Evolutionary conservation across 495 filamentous ascomycete genomes (phyloP), one percentile per base, ranked within the genome.

Genomic region (Staphylotrichum tortipilum): DNA sequence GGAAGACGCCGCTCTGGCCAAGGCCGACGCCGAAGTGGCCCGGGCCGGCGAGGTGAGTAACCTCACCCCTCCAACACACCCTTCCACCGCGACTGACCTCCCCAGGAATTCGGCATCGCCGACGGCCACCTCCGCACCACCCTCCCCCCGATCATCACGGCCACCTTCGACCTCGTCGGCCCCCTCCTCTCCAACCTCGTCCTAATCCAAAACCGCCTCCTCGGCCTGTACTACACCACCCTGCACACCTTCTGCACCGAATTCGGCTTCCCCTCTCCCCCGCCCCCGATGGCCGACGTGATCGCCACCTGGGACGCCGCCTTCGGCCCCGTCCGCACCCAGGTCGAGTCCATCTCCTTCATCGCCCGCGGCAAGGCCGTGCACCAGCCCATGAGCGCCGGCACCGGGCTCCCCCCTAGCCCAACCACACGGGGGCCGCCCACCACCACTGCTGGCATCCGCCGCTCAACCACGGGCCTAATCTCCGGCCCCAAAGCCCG

Each of bases 151-250:
- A 70, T 97, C 12, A 78, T 92, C 37, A 64, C 73, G 0, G 86
- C 87, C 14, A 72, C 84, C 1, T 87, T 89, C 64, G 84, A 76
- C n/a, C 68, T 96, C 15, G 75, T 94, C 17, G 88, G 88, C n/a
- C 78, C 81, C 30, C 66, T 97, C 14, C 74, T 94, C 3, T 74
- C 78, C 26, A 78, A 77, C 31, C 83, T 91, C 52, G 80, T 95
- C 22, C 73, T 85, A 58, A 80, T 88, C 31, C 91, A 97, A 58
- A 92, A 91, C 63, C 78, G 80, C 34, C 72, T 97, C 22, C 76
- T 95, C 3, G 90, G 80, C 0, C 73, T 92, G 47, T 85, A 86
- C 55, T 97, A 97, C 68, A 95, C 90, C 10, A 72, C 81, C 0
- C 70, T 95, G 3, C 82, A 89, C 61, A 80, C 80, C 50, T 96